Percentiles rank a stretch among this genome's conserved stretches.
phyloP scores from a whole-genome alignment of 495 filamentous ascomycete genomes.

The Aspergillus mulundensis region DNA sequence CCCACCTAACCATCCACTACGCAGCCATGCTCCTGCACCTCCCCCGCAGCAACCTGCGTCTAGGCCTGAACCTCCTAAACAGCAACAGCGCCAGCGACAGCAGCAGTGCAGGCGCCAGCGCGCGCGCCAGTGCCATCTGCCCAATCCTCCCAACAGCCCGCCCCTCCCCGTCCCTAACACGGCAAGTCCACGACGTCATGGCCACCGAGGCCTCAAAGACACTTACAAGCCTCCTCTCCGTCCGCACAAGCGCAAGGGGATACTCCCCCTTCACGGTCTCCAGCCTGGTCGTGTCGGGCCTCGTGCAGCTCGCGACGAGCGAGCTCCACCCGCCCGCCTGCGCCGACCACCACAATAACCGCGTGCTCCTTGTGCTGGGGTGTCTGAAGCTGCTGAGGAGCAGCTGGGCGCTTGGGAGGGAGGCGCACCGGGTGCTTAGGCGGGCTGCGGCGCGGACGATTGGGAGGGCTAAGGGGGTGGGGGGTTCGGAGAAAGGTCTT shows the following conservation, averaged over 20 bases:
- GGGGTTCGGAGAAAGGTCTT: too few relatives aligned
- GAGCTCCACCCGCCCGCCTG: constrained; percentile 36
- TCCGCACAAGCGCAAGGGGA: constrained; percentile 30
- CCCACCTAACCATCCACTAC: constrained; percentile 37
- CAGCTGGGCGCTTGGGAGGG: constrained; percentile 32
- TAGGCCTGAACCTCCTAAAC: constrained; percentile 24
- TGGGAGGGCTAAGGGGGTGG: too few relatives aligned
- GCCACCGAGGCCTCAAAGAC: constrained; percentile 40
- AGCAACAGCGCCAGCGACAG: constrained; percentile 8
- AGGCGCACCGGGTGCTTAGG: constrained; percentile 27
- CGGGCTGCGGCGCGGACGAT: constrained; percentile 26
- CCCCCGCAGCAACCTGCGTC: constrained; percentile 37
- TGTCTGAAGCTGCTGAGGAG: constrained; percentile 34
- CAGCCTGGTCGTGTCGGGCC: constrained; percentile 31
- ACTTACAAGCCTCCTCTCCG: constrained; percentile 35
- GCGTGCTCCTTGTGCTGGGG: constrained; percentile 38
- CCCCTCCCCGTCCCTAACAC: constrained; percentile 34
- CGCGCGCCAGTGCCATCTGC: constrained; percentile 26
- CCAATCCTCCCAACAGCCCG: neutral
- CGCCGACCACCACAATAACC: constrained; percentile 40
- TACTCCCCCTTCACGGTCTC: constrained; percentile 36
- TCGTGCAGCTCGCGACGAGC: constrained; percentile 37
- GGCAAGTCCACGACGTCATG: constrained; percentile 40
- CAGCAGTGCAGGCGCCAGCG: too few relatives aligned
- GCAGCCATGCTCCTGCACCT: constrained; percentile 42